Percentiles rank a stretch among this genome's conserved stretches.
These are phyloP conservation scores for Talaromyces trachyspermus DNA, from an alignment of 495 filamentous ascomycete genomes.

Conservation along the genomic window DNA sequence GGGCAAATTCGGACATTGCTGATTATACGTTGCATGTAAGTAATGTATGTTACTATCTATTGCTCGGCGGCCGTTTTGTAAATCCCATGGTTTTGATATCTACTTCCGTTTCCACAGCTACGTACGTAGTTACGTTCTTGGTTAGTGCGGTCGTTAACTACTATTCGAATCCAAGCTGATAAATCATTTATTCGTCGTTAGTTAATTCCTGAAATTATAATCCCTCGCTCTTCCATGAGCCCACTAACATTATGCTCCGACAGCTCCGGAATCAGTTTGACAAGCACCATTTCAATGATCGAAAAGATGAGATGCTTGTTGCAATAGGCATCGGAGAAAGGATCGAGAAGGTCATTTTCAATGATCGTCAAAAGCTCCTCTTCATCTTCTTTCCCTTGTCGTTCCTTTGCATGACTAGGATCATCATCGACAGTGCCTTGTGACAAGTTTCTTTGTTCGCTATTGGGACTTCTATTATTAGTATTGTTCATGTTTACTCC, in stretches of 20 bases:
- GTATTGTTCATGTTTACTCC: slow-evolving; percentile 11
- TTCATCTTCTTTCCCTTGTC: slow-evolving; percentile 13
- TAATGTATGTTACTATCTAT: too few species aligned
- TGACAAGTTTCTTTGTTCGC: slow-evolving; percentile 3
- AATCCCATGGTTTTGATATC: too few species aligned
- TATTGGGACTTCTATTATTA: neutral
- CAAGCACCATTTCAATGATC: slow-evolving; percentile 68
- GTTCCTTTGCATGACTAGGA: slow-evolving; percentile 17
- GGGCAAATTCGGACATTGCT: too few species aligned
- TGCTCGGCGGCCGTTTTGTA: too few species aligned
- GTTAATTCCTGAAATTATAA: slow-evolving; percentile 8
- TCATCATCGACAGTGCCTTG: slow-evolving; percentile 19
- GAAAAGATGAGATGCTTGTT: slow-evolving; percentile 84
- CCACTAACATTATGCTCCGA: slow-evolving; percentile 63
- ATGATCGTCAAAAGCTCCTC: slow-evolving; percentile 36
- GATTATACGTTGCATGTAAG: too few species aligned
- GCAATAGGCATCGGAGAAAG: slow-evolving; percentile 73
- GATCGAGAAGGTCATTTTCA: slow-evolving; percentile 52
- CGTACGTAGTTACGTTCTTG: too few species aligned
- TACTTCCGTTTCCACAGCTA: too few species aligned
- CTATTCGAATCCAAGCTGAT: neutral
- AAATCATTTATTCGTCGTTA: neutral
- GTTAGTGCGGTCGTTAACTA: too few species aligned
- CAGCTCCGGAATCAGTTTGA: slow-evolving; percentile 77
- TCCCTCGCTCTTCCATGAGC: slow-evolving; percentile 64